Evolutionary conservation across 2,329 filamentous ascomycete species (phyloP), one percentile per base, ranked within the genome.

Genomic region (Allantophomopsis lycopodina): DNA sequence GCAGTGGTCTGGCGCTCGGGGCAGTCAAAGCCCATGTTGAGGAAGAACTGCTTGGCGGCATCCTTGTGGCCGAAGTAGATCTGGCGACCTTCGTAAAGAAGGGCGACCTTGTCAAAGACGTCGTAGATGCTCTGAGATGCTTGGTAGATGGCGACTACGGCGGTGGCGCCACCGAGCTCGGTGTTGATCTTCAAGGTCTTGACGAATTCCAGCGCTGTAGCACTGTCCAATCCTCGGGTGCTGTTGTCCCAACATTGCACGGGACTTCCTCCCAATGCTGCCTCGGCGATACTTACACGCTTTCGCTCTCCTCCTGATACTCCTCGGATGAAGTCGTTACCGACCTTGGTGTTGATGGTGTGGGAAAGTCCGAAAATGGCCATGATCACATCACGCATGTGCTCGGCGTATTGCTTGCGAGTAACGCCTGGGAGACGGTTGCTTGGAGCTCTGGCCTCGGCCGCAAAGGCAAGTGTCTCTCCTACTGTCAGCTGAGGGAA

Each of bases 241-340:
- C 69, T 76, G 46, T 84, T 84, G 43, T 81, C 84, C 83, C 83
- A 91, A 42, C 77, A 80, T 54, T 83, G 78, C 2, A 74, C 64
- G 32, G 68, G 74, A 1, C 74, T 71, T 11, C 62, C 56, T 1
- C 62, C 64, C n/a, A 69, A 69, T 0, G 71, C 69, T 44, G 83
- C 83, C 56, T 89, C 83, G 1, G 80, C 82, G 44, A 91, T 85
- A 14, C 76, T 83, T 2, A 89, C 83, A 52, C 85, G 76, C 61
- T 91, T 86, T 41, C 78, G 65, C 54, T 83, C 78, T 23, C 78
- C 77, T 17, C 79, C 79, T 4, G 71, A 77, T 1, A 83, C 71
- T 35, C 83, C 83, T 35, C 48, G 73, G 12, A 86, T 66, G 36
- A 79, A 74, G 48, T 84, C 79, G 44, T 84, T 76, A 13, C 83